Conservation (phyloP, 2,329 filamentous ascomycete species). For the Colletotrichum godetiae region DNA sequence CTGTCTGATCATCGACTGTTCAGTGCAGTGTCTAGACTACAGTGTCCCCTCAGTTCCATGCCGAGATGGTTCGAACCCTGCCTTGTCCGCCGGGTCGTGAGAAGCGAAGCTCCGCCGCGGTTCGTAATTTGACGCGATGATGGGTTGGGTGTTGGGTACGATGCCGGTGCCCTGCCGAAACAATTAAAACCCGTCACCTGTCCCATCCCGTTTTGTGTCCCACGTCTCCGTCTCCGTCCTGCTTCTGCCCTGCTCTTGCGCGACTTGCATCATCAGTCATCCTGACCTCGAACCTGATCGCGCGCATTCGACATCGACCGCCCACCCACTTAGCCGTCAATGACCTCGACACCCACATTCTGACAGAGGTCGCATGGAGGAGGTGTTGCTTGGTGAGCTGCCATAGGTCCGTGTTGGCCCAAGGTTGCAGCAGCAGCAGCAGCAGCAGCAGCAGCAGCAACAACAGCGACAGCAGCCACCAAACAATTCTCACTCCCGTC, state of each 20-base stretch:
- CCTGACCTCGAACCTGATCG: background rate
- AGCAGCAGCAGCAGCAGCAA: slow-evolving; percentile 10
- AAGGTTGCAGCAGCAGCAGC: slow-evolving; percentile 20
- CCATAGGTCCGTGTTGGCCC: slow-evolving; percentile 49
- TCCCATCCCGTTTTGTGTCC: slow-evolving; percentile 22
- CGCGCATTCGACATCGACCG: slow-evolving; percentile 8
- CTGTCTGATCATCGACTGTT: background rate
- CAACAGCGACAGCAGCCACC: slow-evolving; percentile 20
- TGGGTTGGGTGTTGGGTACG: slow-evolving; percentile 29
- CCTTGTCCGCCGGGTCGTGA: slow-evolving; percentile 9
- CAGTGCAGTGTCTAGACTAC: background rate
- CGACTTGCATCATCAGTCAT: slow-evolving; percentile 12
- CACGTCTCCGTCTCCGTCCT: slow-evolving; percentile 7
- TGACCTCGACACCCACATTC: slow-evolving; percentile 28
- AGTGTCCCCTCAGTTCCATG: background rate
- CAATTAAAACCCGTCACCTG: slow-evolving; percentile 35
- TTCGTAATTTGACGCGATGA: slow-evolving; percentile 26
- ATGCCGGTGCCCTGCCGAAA: slow-evolving; percentile 31
- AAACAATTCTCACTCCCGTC: background rate
- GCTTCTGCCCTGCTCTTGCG: slow-evolving; percentile 18
- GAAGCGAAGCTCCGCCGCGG: slow-evolving; percentile 25
- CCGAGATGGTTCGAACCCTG: background rate
- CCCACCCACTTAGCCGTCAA: slow-evolving; percentile 15
- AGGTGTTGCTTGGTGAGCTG: slow-evolving; percentile 48
- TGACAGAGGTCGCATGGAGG: slow-evolving; percentile 30